Conservation (phyloP, 1,284 basidiomycete species). For the Pholiota adiposa region DNA sequence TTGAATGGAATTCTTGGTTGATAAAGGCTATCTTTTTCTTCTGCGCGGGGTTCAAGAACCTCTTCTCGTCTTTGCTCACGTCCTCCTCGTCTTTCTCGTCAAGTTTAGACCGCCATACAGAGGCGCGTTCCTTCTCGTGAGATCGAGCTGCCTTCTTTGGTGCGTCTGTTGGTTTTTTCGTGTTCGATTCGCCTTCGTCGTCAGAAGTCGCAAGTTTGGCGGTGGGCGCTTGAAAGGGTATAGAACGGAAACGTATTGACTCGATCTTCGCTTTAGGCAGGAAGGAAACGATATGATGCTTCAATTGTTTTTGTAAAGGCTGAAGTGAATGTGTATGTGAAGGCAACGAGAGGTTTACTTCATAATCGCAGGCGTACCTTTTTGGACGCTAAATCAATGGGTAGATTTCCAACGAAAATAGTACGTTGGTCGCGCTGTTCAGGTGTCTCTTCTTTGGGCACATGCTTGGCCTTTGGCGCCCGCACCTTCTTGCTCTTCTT, state of each 20-base stretch:
- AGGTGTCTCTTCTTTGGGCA: conserved; percentile 69
- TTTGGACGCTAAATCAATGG: conserved; percentile 75
- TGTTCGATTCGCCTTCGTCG: conserved; percentile 30
- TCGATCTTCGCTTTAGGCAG: conserved; percentile 81
- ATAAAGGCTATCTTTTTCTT: conserved; percentile 97
- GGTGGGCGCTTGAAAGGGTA: conserved; percentile 85
- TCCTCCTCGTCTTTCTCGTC: conserved; percentile 50
- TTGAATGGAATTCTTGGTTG: conserved; percentile 84
- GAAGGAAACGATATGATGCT: conserved; percentile 71
- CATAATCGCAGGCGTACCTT: conserved; percentile 53
- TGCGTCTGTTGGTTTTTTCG: conserved; percentile 30
- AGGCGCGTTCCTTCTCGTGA: conserved; percentile 64
- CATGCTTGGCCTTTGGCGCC: conserved; percentile 40
- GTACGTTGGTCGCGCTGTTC: conserved; percentile 81
- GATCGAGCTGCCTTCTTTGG: conserved; percentile 39
- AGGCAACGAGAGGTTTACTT: background rate
- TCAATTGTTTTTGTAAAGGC: conserved; percentile 69
- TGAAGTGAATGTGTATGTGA: conserved; percentile 27
- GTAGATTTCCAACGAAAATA: conserved; percentile 93
- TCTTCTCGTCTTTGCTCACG: conserved; percentile 57
- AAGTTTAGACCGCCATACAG: conserved; percentile 67
- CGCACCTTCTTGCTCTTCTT: conserved; percentile 25
- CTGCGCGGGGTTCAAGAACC: conserved; percentile 79
- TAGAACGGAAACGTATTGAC: conserved; percentile 88
- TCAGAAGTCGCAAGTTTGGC: conserved; percentile 56